Evolutionary conservation across 345 rosid species (phyloP), one percentile per base, ranked within the genome.

Genomic region (Brassica cretica): DNA sequence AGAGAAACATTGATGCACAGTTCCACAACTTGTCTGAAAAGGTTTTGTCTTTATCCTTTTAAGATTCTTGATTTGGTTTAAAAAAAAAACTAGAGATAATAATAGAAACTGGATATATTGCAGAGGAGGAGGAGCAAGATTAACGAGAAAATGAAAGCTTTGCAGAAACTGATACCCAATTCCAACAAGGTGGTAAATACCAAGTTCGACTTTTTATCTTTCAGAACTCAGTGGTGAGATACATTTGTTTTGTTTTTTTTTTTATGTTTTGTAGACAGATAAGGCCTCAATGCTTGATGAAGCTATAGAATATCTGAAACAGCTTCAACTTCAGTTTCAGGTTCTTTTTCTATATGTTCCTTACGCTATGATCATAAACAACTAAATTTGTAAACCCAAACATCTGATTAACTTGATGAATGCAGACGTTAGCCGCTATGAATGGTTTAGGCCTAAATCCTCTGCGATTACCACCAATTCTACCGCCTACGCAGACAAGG

Each of bases 281-380:
- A 91, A 89, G 81, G 97, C 97, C 33, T 91, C 97, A 5, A 91
- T 91, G 97, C 89, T 91, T 80, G 94, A 91, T 77, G 97, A 89
- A 74, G 92, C 90, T 9, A 91, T 91, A 39, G 97, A 91, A 29
- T 91, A 91, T 76, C 77, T 91, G 65, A 91, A 89, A 83, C 97
- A 91, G 78, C 97, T 91, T 80, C 97, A 89, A 78, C 90, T 89
- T 73, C 97, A 88, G 86, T 92, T 91, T 5, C 97, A 91, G 92
- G 94, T 86, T 41, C 49, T 3, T 18, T 37, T 21, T 6, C 2
- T 35, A 35, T 35, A 21, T 24, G 1, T 19, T 37, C 2, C 49
- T 64, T 8, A 14, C 29, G 29, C 61, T 65, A 21, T 14, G 19
- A 70, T 32, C 59, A 25, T 33, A 6, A 18, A 37, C 64, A 27